phyloP scores from a whole-genome alignment of 2,329 filamentous ascomycete species.

The Penicillium hesseltinei region DNA sequence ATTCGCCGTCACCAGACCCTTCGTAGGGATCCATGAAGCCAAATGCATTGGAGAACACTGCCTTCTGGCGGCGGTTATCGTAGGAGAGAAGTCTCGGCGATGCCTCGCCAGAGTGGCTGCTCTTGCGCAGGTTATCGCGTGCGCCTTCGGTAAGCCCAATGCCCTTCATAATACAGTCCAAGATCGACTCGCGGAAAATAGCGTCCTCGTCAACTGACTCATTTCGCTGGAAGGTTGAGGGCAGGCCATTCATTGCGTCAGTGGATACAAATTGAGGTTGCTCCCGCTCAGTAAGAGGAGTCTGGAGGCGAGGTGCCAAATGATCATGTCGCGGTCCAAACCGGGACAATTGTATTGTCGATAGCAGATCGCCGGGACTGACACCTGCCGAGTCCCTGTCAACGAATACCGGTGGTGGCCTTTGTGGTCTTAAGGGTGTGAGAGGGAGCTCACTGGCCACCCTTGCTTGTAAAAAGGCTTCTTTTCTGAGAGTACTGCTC shows the following conservation, averaged over 20 bases:
- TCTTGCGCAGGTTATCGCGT: conserved; percentile 63
- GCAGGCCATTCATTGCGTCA: conserved; percentile 26
- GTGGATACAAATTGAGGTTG: conserved; percentile 36
- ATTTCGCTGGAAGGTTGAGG: conserved; percentile 60
- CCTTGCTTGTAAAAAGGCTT: conserved; percentile 70
- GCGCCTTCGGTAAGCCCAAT: conserved; percentile 72
- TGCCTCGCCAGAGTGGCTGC: conserved; percentile 68
- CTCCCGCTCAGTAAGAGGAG: conserved; percentile 48
- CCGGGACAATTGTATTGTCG: conserved; percentile 70
- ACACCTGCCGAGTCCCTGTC: conserved; percentile 47
- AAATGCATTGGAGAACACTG: conserved; percentile 82
- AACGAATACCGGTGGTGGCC: conserved; percentile 22
- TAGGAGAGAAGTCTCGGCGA: conserved; percentile 83
- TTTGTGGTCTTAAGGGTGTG: conserved; percentile 16
- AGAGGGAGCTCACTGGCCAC: conserved; percentile 46
- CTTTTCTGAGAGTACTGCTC: conserved; percentile 72
- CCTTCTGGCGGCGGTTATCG: conserved; percentile 76
- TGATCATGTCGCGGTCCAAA: conserved; percentile 53
- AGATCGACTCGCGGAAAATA: conserved; percentile 81
- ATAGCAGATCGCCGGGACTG: conserved; percentile 74
- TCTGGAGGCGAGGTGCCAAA: conserved; percentile 31
- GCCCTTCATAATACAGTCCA: conserved; percentile 94
- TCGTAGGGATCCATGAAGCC: conserved; percentile 87
- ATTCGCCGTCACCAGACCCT: conserved; percentile 69
- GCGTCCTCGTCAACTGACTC: conserved; percentile 86